Conservation (phyloP, 2,329 filamentous ascomycete species). For the Fusarium sp. region DNA sequence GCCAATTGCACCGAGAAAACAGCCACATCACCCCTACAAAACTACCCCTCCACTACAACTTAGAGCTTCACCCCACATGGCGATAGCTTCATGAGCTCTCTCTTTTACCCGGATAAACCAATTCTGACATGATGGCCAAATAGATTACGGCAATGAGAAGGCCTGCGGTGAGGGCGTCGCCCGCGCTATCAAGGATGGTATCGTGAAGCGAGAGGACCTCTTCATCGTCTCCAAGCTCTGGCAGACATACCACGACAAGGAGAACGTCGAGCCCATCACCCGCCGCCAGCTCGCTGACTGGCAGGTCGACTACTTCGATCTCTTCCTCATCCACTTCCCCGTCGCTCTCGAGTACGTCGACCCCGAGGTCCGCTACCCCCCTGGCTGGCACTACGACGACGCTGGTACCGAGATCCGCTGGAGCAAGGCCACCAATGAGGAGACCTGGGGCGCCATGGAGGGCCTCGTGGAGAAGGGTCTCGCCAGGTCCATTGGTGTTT, state of each 20-base stretch:
- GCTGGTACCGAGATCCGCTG: slow-evolving; percentile 67
- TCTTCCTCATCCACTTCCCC: slow-evolving; percentile 91
- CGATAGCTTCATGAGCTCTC: slow-evolving; percentile 31
- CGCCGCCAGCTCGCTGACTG: slow-evolving; percentile 84
- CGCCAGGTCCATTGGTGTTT: slow-evolving; percentile 79
- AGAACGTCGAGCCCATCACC: slow-evolving; percentile 79
- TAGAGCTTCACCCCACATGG: slow-evolving; percentile 17
- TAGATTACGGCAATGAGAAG: slow-evolving; percentile 86
- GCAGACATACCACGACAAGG: slow-evolving; percentile 88
- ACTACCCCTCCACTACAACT: slow-evolving; percentile 33
- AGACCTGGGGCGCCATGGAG: slow-evolving; percentile 88
- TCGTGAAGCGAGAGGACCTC: slow-evolving; percentile 86
- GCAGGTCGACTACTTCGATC: slow-evolving; percentile 89
- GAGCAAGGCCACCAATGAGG: slow-evolving; percentile 78
- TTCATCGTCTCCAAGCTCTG: slow-evolving; percentile 95
- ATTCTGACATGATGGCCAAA: slow-evolving; percentile 9
- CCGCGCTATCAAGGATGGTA: slow-evolving; percentile 81
- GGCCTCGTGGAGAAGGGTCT: slow-evolving; percentile 75
- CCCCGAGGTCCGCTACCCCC: slow-evolving; percentile 81
- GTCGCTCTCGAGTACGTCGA: slow-evolving; percentile 87
- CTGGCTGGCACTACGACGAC: slow-evolving; percentile 78
- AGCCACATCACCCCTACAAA: slow-evolving; percentile 42
- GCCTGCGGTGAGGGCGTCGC: slow-evolving; percentile 81
- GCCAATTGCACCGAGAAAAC: slow-evolving; percentile 42
- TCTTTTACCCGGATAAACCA: slow-evolving; percentile 4